Base-by-base conservation (phyloP, 2,329 filamentous ascomycete genomes). In the Remersonia thermophila region DNA sequence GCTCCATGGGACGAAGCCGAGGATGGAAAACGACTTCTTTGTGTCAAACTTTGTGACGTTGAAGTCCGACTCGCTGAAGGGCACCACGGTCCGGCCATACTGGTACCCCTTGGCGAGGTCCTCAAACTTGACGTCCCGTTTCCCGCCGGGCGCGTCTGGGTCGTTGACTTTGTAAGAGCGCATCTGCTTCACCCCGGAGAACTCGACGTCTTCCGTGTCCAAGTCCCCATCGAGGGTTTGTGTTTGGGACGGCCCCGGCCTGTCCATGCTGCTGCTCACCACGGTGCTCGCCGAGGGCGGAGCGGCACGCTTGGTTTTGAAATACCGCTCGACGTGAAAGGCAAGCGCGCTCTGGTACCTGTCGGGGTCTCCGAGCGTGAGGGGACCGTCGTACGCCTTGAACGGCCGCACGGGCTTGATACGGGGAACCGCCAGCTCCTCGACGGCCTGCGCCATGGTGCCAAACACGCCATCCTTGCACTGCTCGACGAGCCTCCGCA, bases 21-120 rank as follows among this genome's bases (percentile, higher is more conserved):
- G 64, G 29, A 98, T 80, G 3, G 85, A 79, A 39, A 96, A 76
- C 7, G 71, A 69, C 40, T 81, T 78, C 8, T 63, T 58, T 0
- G 85, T 91, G 50, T 93, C 80, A 25, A 95, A 68, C 45, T 82
- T 86, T n/a, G 85, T 93, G 39, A 95, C 77, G 47, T 87, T 85
- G 55, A 80, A 72, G 50, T 98, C 89, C 1, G 81, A 81, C 48
- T 87, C 79, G 46, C 76, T 83, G 47, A 98, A 94, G 47, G 82
- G 79, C 1, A 98, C 89, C 2, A 83, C 85, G 1, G 89, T 95
- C 38, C 86, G 73, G 31, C 91, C 91, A 54, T 98, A 98, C 51
- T 85, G 79, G 51, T 89, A 98, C 0, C 91, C 91, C 55, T 86
- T 93, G n/a, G 84, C 84, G 27, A 98, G 67, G 12, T 84, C 74